Evolutionary conservation across 768 basidiomycete genomes (phyloP).

Genomic region (Cystofilobasidium macerans): DNA sequence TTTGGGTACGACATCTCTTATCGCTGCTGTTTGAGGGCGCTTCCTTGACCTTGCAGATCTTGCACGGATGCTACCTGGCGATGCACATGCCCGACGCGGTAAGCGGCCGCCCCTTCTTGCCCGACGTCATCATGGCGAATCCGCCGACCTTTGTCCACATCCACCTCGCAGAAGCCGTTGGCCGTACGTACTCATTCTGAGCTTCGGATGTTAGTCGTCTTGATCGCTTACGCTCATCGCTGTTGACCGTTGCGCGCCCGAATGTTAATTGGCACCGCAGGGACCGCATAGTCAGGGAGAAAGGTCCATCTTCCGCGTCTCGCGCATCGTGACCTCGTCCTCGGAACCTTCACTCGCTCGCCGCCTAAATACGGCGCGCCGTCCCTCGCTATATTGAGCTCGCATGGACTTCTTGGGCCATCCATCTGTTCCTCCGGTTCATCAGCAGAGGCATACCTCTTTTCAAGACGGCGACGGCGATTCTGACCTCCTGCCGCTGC

Average conservation of each 20-base stretch:
- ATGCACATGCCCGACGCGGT: constrained; percentile 45
- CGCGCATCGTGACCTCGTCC: too few species aligned
- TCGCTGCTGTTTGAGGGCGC: constrained; percentile 42
- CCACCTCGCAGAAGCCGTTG: constrained; percentile 55
- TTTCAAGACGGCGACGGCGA: background rate
- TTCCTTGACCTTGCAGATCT: constrained; percentile 41
- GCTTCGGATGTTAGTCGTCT: constrained; percentile 29
- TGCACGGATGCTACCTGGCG: constrained; percentile 53
- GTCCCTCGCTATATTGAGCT: background rate
- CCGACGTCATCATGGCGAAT: constrained; percentile 58
- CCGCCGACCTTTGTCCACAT: constrained; percentile 59
- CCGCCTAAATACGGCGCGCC: too few species aligned
- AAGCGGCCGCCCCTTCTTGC: constrained; percentile 46
- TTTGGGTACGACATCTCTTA: constrained; percentile 36
- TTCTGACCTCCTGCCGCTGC: background rate
- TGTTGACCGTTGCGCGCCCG: too few species aligned
- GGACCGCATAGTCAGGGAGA: too few species aligned
- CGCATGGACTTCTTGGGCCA: background rate
- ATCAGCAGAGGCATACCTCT: background rate
- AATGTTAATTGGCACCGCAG: too few species aligned
- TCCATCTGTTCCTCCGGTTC: background rate
- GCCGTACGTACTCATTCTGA: constrained; percentile 32
- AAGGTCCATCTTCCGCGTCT: too few species aligned
- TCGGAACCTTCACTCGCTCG: too few species aligned
- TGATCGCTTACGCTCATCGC: too few species aligned